Conservation (phyloP, 1,284 basidiomycete species). For the Sanghuangporus weigelae region DNA sequence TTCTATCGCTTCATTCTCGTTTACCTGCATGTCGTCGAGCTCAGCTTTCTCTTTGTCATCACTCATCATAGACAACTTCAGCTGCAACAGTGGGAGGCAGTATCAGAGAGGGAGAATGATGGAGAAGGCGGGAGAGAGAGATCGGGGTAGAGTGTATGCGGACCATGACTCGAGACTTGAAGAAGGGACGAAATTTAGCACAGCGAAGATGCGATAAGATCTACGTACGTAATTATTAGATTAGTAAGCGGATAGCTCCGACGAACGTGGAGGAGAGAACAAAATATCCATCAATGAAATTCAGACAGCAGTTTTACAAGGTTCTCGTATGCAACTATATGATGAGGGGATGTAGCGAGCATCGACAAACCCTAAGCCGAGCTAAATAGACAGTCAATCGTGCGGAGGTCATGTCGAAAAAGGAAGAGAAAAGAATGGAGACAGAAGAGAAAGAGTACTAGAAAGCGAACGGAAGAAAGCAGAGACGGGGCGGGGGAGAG, state of each 20-base stretch:
- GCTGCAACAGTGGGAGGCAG: background rate
- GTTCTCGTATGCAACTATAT: background rate
- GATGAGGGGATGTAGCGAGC: background rate
- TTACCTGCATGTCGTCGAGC: background rate
- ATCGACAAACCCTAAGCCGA: background rate
- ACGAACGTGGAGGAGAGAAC: background rate
- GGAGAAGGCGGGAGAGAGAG: background rate
- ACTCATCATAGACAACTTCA: background rate
- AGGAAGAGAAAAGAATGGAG: background rate
- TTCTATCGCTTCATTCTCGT: background rate
- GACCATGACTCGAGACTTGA: background rate
- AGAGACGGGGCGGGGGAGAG: too few relatives aligned
- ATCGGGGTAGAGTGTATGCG: background rate
- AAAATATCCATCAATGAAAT: background rate
- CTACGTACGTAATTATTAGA: background rate
- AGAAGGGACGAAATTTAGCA: background rate
- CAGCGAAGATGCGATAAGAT: background rate
- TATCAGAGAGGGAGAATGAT: background rate
- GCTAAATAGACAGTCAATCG: background rate
- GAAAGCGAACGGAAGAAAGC: background rate
- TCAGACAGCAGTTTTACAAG: background rate
- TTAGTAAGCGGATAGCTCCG: background rate
- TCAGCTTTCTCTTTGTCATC: background rate
- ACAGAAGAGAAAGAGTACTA: background rate
- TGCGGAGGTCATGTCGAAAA: background rate